Conservation (phyloP, 2,329 filamentous ascomycete genomes). For the Fusarium zealandicum region DNA sequence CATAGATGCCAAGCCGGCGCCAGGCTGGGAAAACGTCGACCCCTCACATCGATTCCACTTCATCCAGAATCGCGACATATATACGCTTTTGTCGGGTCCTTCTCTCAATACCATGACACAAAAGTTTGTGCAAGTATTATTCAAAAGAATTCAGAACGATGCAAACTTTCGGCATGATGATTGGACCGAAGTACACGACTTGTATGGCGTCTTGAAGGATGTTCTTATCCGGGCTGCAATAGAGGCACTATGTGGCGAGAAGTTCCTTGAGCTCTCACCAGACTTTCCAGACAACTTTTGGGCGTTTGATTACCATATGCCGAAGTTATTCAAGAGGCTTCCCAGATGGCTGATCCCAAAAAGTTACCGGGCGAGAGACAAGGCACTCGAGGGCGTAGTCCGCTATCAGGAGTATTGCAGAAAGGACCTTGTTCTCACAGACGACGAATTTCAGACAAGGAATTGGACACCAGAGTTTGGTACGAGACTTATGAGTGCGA, state of each 20-base stretch:
- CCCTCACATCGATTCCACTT: constrained; percentile 19
- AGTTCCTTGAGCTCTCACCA: constrained; percentile 24
- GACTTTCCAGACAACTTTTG: constrained; percentile 30
- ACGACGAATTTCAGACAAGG: constrained; percentile 6
- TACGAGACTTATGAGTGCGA: constrained; percentile 37
- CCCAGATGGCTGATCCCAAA: constrained; percentile 27
- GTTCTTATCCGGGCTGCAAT: constrained; percentile 14
- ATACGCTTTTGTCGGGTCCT: constrained; percentile 5
- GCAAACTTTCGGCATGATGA: not conserved
- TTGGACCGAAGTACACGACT: constrained; percentile 24
- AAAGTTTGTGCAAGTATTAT: constrained; percentile 20
- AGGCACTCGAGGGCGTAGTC: constrained; percentile 9
- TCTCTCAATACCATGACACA: constrained; percentile 8
- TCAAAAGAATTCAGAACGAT: constrained; percentile 7
- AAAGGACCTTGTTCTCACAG: constrained; percentile 4
- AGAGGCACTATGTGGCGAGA: constrained; percentile 16
- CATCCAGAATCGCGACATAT: constrained; percentile 21
- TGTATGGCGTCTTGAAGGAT: constrained; percentile 24
- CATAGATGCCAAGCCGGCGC: constrained; percentile 15
- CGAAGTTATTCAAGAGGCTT: constrained; percentile 26
- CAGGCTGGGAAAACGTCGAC: constrained; percentile 22
- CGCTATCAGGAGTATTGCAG: constrained; percentile 23
- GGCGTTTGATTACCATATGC: constrained; percentile 30
- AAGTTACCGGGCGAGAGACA: constrained; percentile 28
- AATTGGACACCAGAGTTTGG: constrained; percentile 38